Evolutionary conservation across 352 stramenopile genomes (phyloP).

Genomic region (Lagenidium sp.): DNA sequence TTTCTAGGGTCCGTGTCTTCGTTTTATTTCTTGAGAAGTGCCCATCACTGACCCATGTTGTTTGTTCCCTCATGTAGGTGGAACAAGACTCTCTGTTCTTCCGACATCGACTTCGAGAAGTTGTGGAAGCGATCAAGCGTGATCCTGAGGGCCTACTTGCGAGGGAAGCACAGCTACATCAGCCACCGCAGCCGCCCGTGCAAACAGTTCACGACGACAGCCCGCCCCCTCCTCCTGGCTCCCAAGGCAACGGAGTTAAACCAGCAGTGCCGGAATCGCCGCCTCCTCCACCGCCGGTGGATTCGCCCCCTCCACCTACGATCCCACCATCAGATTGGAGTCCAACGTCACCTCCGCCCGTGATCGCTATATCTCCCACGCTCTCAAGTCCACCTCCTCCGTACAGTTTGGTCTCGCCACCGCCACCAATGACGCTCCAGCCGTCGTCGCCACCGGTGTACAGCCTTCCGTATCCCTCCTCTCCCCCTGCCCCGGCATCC

Average conservation of each 20-base stretch:
- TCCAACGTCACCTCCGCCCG: not conserved
- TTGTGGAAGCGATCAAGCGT: conserved; percentile 64
- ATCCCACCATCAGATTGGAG: conserved; percentile 5
- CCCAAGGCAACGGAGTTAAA: too few species aligned
- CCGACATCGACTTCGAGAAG: conserved; percentile 51
- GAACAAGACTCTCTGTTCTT: conserved; percentile 61
- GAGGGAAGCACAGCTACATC: conserved; percentile 11
- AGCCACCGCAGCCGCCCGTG: conserved; percentile 31
- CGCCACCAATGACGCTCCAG: conserved; percentile 1
- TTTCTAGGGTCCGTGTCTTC: conserved; percentile 31
- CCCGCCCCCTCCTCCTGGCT: not conserved
- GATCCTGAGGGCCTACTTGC: conserved; percentile 42
- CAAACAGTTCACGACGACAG: conserved; percentile 9
- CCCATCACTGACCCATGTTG: too few species aligned
- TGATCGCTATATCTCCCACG: not conserved
- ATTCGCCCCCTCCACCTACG: conserved; percentile 1
- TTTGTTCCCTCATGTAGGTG: too few species aligned
- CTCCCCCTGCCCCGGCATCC: conserved; percentile 4
- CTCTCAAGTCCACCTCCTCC: conserved; percentile 3
- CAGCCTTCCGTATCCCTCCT: conserved; percentile 1
- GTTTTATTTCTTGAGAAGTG: not conserved
- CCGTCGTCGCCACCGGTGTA: conserved; percentile 2
- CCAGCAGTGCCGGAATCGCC: not conserved
- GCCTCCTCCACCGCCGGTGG: not conserved
- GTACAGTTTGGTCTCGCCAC: conserved; percentile 2